Evolutionary conservation across 2,329 filamentous ascomycete species (phyloP), one percentile per base, ranked within the genome.

Genomic region (Colletotrichum spaethianum): DNA sequence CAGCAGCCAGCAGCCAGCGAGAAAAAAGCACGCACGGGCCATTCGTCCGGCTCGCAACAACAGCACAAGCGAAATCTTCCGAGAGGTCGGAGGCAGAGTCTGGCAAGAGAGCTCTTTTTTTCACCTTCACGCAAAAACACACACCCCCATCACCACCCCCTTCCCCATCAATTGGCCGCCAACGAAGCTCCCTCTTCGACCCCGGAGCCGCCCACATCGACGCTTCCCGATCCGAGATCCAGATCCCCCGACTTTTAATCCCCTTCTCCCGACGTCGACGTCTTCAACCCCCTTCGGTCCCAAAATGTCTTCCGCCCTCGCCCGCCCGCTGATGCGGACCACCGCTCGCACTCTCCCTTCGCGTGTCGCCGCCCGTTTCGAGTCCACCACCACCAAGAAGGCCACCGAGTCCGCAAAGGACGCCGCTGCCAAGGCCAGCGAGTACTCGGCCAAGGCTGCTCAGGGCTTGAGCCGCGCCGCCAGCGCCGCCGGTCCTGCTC

Each of bases 401-500:
- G 84, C 86, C 75, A 78, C 82, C 73, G 82, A 86, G 74, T 81
- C 83, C 60, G 82, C 83, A 65, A 80, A 80, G 80, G 79, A 83
- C 36, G 77, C 82, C 53, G 81, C 84, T 67, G 75, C 75, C 69
- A 86, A 85, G 79, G 82, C 83, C 74, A 81, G 84, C 75, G 83
- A 88, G 74, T 83, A 84, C 78, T 79, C 85, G 60, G 79, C 87
- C 78, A 94, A 94, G 88, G 95, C 94, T 71, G 89, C 92, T 75
- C 89, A 97, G 85, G 94, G 95, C 75, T 90, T 98, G 67, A 94
- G 93, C 78, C 91, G 92, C 80, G 95, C 96, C 79, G 88, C 92
- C 75, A 92, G 93, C 78, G 91, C 94, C 65, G 95, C 95, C 77
- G 94, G 94, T 69, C 92, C 93, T 73, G 93, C 92, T 73, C 87